Base-by-base conservation (phyloP, 2,329 filamentous ascomycete genomes). In the Cadophora sp. region DNA sequence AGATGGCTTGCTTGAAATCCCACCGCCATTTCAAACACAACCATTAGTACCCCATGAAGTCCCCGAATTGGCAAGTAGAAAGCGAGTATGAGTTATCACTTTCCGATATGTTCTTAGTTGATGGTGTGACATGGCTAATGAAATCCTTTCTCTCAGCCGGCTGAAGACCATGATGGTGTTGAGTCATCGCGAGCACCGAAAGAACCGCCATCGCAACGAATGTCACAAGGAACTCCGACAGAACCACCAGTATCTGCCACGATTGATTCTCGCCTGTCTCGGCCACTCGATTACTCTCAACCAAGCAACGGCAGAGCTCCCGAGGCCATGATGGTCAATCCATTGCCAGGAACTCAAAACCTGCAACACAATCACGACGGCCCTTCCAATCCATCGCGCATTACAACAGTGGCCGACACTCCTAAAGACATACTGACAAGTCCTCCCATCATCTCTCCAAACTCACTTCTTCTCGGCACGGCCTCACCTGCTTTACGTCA, bases 1-100 rank as follows among this genome's bases (percentile, higher is more conserved):
- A 24, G 22, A 46, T 51, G 46, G 46, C 9, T 31, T 50, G 43
- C 60, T 62, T n/a, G 60, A 51, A 24, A 50, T 51, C 7, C 31
- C 16, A 12, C 31, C 22, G 26, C 43, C 43, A 14, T 22, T 12
- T 34, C 29, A 31, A 22, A 37, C 43, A 51, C 6, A 14, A 1
- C n/a, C n/a, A n/a, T n/a, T 22, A 6, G 7, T 48, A 22, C 4
- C 43, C 19, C 8, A 6, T 8, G n/a, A 48, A 4, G 1, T 22
- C 2, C 22, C 43, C 12, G 6, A 7, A 14, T 12, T 8, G 19
- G 12, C 8, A 34, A 34, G n/a, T 19, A 31, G 14, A 19, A 55
- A 55, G 27, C 26, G 51, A n/a, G 51, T 55, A 31, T 16, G 51
- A 31, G 9, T 29, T 55, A 26, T 7, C 6, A 16, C 22, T 0